Conservation (phyloP, 2,329 filamentous ascomycete genomes). For the Beauveria medogensis region DNA sequence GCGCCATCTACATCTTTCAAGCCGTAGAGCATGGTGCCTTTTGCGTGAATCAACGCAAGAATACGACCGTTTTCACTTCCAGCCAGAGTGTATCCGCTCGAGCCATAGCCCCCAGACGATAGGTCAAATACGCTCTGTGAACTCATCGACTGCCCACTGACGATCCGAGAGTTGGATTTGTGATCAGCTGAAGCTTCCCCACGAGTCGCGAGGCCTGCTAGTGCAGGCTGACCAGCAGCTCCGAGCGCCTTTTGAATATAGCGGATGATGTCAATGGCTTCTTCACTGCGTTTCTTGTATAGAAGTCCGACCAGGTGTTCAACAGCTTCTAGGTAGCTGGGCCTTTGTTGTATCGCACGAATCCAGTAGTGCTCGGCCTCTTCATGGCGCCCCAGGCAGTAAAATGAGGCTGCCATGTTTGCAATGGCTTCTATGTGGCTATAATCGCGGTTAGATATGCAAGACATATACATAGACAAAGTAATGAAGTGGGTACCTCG, state of each 20-base stretch:
- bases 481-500: constrained; percentile 33
- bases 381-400: constrained; percentile 71
- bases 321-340: constrained; percentile 87
- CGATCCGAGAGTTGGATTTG: not conserved
- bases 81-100: constrained; percentile 77
- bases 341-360: constrained; percentile 71
- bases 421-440: constrained; percentile 90
- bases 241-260: constrained; percentile 64
- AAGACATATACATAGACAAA: not conserved
- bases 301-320: constrained; percentile 87
- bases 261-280: constrained; percentile 82
- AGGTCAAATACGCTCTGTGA: constrained; percentile 21
- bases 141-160: constrained; percentile 29
- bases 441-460: constrained; percentile 6
- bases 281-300: constrained; percentile 72
- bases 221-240: constrained; percentile 8
- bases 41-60: constrained; percentile 88
- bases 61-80: constrained; percentile 87
- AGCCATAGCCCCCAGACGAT: constrained; percentile 32
- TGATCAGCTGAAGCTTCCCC: not conserved
- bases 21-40: constrained; percentile 96
- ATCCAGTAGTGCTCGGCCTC: constrained; percentile 86
- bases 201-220: not conserved
- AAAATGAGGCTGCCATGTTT: constrained; percentile 81
- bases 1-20: constrained; percentile 74